Evolutionary conservation across 371 early-diverging fungal genomes (phyloP).

Genomic region (Rhizopus stolonifer): DNA sequence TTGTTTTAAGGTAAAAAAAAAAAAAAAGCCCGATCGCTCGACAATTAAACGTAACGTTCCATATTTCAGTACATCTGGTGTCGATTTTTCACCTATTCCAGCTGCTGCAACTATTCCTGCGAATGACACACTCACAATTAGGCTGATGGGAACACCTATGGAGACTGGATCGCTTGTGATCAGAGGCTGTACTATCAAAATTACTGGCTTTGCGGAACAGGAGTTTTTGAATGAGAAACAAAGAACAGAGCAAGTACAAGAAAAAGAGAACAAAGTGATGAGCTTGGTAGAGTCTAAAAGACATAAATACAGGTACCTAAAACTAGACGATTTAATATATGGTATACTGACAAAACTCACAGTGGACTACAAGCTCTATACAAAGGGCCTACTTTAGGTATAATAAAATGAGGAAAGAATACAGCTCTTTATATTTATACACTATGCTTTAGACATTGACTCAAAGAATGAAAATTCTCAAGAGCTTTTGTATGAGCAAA

Average conservation of each 20-base stretch:
- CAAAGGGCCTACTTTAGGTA: background rate
- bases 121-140: conserved; percentile 56
- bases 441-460: background rate
- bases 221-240: conserved; percentile 57
- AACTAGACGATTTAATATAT: background rate
- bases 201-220: conserved; percentile 75
- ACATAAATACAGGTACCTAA: conserved; percentile 19
- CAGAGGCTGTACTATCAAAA: conserved; percentile 70
- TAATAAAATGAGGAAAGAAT: background rate
- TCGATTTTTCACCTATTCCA: conserved; percentile 60
- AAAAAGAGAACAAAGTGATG: conserved; percentile 5
- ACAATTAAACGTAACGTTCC: background rate
- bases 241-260: conserved; percentile 13
- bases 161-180: conserved; percentile 63
- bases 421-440: background rate
- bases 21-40: background rate
- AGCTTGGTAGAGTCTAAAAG: conserved; percentile 15
- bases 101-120: conserved; percentile 69
- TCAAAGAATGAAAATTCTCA: background rate
- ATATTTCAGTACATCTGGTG: conserved; percentile 56
- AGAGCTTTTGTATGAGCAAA: background rate
- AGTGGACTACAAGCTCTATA: conserved; percentile 21
- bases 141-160: conserved; percentile 71
- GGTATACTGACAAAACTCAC: background rate
- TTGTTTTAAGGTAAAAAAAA: conserved; percentile 57